phyloP scores from a whole-genome alignment of 2,329 filamentous ascomycete species.

The Fusarium clavum region DNA sequence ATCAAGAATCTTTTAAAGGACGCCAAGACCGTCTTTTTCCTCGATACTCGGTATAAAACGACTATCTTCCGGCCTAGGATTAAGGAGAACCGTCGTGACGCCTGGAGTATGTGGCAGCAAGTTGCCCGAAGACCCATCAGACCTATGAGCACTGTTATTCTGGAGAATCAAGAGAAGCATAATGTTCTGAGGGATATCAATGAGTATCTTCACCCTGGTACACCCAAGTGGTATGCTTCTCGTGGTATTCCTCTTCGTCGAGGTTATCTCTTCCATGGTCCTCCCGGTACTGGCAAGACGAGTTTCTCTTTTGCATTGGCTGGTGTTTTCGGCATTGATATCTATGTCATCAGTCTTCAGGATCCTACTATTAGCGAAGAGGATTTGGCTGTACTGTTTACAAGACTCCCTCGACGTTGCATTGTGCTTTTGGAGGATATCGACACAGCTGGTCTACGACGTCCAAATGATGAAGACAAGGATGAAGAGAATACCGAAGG shows the following conservation, averaged over 20 bases:
- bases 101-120: constrained; percentile 62
- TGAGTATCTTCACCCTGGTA: constrained; percentile 79
- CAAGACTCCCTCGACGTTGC: constrained; percentile 69
- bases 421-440: constrained; percentile 78
- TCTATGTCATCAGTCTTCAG: constrained; percentile 69
- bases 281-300: constrained; percentile 80
- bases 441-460: constrained; percentile 70
- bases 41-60: constrained; percentile 66
- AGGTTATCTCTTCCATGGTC: constrained; percentile 82
- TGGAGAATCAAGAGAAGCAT: constrained; percentile 75
- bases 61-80: constrained; percentile 66
- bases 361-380: constrained; percentile 72
- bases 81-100: constrained; percentile 59
- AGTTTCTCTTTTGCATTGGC: constrained; percentile 74
- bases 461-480: constrained; percentile 52
- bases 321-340: constrained; percentile 73
- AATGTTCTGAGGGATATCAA: constrained; percentile 78
- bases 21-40: constrained; percentile 64
- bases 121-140: constrained; percentile 73
- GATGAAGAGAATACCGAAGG: constrained; percentile 38
- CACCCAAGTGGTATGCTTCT: constrained; percentile 78
- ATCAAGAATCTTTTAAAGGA: constrained; percentile 67
- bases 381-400: constrained; percentile 69
- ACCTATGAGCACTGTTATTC: constrained; percentile 79
- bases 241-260: constrained; percentile 80